Percentiles rank a stretch among this genome's conserved stretches.
phyloP scores from a whole-genome alignment of 306 rosid species.

The Sphenostylis stenocarpa region DNA sequence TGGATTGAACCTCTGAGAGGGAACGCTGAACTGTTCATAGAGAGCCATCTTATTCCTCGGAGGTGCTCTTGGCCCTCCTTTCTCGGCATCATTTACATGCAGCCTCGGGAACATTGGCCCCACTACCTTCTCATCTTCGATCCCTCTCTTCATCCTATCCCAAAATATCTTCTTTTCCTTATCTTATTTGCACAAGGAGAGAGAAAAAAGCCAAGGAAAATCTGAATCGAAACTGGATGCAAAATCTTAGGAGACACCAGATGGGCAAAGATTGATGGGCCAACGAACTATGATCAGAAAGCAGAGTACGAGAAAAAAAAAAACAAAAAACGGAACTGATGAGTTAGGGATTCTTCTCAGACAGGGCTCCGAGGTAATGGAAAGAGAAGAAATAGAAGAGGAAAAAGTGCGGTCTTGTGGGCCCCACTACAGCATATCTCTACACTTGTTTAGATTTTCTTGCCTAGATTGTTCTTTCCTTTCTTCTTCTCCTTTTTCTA shows the following conservation, averaged over 20 bases:
- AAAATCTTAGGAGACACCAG: not conserved
- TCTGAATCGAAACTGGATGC: not conserved
- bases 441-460: slow-evolving; percentile 11
- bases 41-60: slow-evolving; percentile 12
- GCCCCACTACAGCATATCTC: not conserved
- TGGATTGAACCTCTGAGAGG: not conserved
- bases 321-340: not conserved
- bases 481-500: not conserved
- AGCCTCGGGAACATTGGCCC: slow-evolving; percentile 11
- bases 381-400: not conserved
- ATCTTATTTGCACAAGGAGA: not conserved
- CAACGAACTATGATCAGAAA: not conserved
- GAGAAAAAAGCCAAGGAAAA: not conserved
- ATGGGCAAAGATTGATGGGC: not conserved
- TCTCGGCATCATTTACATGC: slow-evolving; percentile 5
- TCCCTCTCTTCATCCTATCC: slow-evolving; percentile 2
- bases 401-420: slow-evolving; percentile 14
- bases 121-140: not conserved
- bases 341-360: slow-evolving; percentile 1
- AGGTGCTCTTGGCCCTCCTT: slow-evolving; percentile 8
- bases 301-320: not conserved
- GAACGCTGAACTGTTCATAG: not conserved
- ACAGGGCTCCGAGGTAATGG: not conserved
- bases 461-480: not conserved
- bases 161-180: not conserved